Percentiles rank a stretch among this genome's conserved stretches.
These are phyloP conservation scores for Camelina laxa DNA, from an alignment of 345 rosid genomes.

Conservation along the genomic window DNA sequence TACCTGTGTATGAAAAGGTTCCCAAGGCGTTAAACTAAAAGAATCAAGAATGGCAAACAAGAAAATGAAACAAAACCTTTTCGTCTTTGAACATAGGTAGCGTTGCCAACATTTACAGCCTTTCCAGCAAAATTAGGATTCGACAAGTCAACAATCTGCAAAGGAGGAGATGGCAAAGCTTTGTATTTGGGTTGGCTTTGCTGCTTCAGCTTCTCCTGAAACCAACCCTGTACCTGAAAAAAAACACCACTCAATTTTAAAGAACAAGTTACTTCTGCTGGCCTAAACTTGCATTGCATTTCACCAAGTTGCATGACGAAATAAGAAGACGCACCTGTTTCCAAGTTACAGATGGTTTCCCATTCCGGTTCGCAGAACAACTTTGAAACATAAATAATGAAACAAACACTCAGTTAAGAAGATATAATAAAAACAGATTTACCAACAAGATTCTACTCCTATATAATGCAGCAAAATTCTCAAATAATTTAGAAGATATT, in stretches of 20 bases:
- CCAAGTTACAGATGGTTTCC: slow-evolving; percentile 68
- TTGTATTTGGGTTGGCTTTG: slow-evolving; percentile 26
- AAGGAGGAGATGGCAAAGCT: slow-evolving; percentile 42
- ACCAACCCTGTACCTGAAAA: slow-evolving; percentile 72
- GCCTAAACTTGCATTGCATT: background rate
- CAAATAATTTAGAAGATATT: background rate
- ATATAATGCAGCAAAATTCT: background rate
- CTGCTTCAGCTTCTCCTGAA: slow-evolving; percentile 54
- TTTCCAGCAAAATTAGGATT: slow-evolving; percentile 30
- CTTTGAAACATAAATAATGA: slow-evolving; percentile 38
- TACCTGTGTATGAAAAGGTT: slow-evolving; percentile 32
- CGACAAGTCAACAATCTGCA: slow-evolving; percentile 46
- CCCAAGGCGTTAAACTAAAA: background rate
- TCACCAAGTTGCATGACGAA: background rate
- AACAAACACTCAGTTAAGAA: background rate
- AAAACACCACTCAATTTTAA: background rate
- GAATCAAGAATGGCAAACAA: slow-evolving; percentile 12
- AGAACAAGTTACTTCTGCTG: background rate
- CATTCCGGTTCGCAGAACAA: slow-evolving; percentile 54
- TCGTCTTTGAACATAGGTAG: slow-evolving; percentile 39
- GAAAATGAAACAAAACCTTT: slow-evolving; percentile 50
- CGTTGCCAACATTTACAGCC: slow-evolving; percentile 14
- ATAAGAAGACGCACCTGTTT: slow-evolving; percentile 57
- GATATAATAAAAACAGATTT: too few species aligned
- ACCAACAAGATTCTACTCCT: background rate